Base-by-base conservation (phyloP, 768 basidiomycete genomes). In the Serendipita vermifera region DNA sequence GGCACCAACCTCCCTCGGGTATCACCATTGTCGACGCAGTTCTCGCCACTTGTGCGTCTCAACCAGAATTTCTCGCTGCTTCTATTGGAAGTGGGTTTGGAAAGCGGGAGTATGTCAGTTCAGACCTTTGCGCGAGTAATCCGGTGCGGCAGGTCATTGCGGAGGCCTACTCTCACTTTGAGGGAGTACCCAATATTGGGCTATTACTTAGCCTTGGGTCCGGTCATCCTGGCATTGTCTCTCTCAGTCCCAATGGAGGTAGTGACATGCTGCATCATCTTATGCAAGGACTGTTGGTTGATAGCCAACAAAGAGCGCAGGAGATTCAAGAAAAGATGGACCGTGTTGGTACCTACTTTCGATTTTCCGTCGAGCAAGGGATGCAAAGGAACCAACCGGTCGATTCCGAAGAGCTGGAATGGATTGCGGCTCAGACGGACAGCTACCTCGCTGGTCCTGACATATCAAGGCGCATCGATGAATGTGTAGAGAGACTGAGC, bases 11-110 rank as follows among this genome's bases (percentile, higher is more conserved):
- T 7, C 46, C 46, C 9, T 26, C 7, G 2, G 22, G 15, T 4
- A 51, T 51, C 22, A 51, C 46, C 22, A 51, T 51, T 29, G 17
- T 51, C 5, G 46, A 51, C 3, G 46, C 46, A 20, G 27, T 51
- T 7, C 22, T 51, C 1, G 46, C 46, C 17, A 51, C 46, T 51
- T 20, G 20, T 15, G 46, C 46, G 9, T 15, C 46, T 15, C 46
- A 22, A 2, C 46, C 46, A 15, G 17, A 20, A 5, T 51, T 51
- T 29, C 20, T 22, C 20, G 22, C 46, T 5, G 46, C 32, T 7
- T 9, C 17, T 1, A n/a, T 51, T 22, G 27, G 27, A 3, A 4
- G 15, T 4, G 17, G n/a, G 6, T 20, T 9, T 7, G 20, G 46
- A 7, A n/a, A 51, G 31, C n/a, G 7, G 9, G 46, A 51, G 6